These are phyloP conservation scores for Paraphaeosphaeria sporulosa DNA, from an alignment of 2,329 filamentous ascomycete species.

Conservation along the genomic window DNA sequence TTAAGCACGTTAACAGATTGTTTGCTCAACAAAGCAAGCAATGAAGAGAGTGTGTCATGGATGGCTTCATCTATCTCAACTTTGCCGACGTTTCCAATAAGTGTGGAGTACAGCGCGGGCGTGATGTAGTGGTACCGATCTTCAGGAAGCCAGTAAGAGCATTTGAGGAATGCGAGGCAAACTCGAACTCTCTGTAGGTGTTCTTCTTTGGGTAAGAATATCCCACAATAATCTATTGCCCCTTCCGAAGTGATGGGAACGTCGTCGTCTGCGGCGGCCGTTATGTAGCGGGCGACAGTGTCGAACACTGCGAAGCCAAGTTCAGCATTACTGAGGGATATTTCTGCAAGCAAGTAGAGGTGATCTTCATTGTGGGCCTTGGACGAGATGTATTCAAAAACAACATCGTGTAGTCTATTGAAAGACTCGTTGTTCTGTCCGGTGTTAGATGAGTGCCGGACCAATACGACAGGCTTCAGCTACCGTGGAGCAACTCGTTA, in stretches of 20 bases:
- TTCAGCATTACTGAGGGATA: conserved; percentile 28
- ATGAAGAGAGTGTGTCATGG: conserved; percentile 38
- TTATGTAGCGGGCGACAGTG: conserved; percentile 13
- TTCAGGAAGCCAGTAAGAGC: conserved; percentile 40
- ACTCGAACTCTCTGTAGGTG: conserved; percentile 17
- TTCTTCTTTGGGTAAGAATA: conserved; percentile 12
- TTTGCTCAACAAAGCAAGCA: conserved; percentile 27
- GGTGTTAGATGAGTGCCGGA: conserved; percentile 12
- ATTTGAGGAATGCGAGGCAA: conserved; percentile 39
- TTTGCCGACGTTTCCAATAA: conserved; percentile 31
- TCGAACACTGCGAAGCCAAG: conserved; percentile 26
- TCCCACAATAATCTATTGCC: conserved; percentile 2
- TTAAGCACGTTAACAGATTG: conserved; percentile 19
- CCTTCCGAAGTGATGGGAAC: neutral
- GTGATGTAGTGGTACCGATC: conserved; percentile 29
- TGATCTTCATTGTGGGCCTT: conserved; percentile 23
- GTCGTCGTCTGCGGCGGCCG: neutral
- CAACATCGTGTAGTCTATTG: conserved; percentile 22
- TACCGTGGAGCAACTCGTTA: neutral
- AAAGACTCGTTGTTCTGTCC: conserved; percentile 2
- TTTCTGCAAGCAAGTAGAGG: conserved; percentile 35
- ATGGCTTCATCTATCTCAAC: conserved; percentile 30
- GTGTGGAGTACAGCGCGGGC: conserved; percentile 19
- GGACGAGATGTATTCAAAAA: conserved; percentile 28
- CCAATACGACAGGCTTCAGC: neutral